Percentiles rank a stretch among this genome's conserved stretches.
Evolutionary conservation across 805 yeast genomes (phyloP).

Genomic region (Candida suzukii): DNA sequence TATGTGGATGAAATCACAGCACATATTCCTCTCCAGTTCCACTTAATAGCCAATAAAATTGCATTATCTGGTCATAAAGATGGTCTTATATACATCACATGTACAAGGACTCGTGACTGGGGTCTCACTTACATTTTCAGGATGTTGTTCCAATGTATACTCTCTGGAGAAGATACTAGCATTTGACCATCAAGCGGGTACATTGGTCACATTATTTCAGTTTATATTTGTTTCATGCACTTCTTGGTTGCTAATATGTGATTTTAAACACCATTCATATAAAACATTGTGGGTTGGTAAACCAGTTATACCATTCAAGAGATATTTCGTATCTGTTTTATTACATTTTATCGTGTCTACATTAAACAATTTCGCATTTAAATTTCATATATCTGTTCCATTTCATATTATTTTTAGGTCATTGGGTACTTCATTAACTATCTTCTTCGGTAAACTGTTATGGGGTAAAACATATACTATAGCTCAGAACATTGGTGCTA

Average conservation of each 20-base stretch:
- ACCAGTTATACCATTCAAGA: slow-evolving; percentile 32
- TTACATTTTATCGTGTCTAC: slow-evolving; percentile 45
- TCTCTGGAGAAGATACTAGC: slow-evolving; percentile 50
- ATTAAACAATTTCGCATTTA: slow-evolving; percentile 53
- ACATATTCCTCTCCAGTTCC: no score
- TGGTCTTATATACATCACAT: no score
- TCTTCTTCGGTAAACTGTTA: slow-evolving; percentile 44
- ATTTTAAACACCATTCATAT: slow-evolving; percentile 11
- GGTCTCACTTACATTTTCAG: slow-evolving; percentile 47
- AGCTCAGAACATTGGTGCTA: slow-evolving; percentile 43
- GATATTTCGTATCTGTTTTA: slow-evolving; percentile 39
- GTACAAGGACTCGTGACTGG: neutral
- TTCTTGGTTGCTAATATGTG: slow-evolving; percentile 32
- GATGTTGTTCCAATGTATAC: slow-evolving; percentile 67
- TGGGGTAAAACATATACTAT: slow-evolving; percentile 38
- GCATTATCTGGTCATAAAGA: no score
- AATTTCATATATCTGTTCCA: slow-evolving; percentile 53
- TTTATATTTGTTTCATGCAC: slow-evolving; percentile 45
- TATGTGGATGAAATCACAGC: no score
- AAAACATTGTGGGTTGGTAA: slow-evolving; percentile 18
- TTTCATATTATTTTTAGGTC: slow-evolving; percentile 62
- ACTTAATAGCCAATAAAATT: no score
- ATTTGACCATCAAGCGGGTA: slow-evolving; percentile 31
- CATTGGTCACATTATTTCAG: slow-evolving; percentile 51
- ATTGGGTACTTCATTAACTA: slow-evolving; percentile 53